Conservation (phyloP, 352 stramenopile genomes). For the Phytophthora idaei region DNA sequence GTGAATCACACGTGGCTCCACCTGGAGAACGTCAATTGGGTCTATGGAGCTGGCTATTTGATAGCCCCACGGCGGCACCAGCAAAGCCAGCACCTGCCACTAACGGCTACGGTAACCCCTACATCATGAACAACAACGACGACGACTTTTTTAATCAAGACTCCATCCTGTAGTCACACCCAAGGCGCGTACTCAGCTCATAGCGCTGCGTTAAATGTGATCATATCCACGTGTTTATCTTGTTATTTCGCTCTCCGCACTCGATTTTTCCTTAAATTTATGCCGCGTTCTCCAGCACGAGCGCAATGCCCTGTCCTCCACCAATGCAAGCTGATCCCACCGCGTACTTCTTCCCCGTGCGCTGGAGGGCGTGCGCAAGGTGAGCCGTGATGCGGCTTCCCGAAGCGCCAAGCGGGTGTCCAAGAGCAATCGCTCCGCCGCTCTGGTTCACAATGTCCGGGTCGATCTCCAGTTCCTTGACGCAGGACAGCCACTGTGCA, state of each 20-base stretch:
- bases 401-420: slow-evolving; percentile 96
- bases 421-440: slow-evolving; percentile 96
- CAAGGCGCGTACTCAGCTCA: too few relatives aligned
- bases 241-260: background rate
- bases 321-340: slow-evolving; percentile 98
- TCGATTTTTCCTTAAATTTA: slow-evolving; percentile 31
- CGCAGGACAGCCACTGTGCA: slow-evolving; percentile 95
- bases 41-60: background rate
- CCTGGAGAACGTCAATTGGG: slow-evolving; percentile 1
- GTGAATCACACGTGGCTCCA: background rate
- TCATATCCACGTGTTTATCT: background rate
- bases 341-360: slow-evolving; percentile 92
- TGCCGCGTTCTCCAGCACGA: slow-evolving; percentile 94
- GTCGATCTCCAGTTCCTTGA: slow-evolving; percentile 97
- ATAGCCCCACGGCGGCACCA: slow-evolving; percentile 4
- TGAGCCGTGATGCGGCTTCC: slow-evolving; percentile 93
- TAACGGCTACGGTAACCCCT: background rate
- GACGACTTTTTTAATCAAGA: background rate
- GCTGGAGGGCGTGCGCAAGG: slow-evolving; percentile 87
- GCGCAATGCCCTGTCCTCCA: slow-evolving; percentile 97
- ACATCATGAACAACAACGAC: too few relatives aligned
- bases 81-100: background rate
- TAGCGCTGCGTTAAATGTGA: background rate
- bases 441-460: slow-evolving; percentile 93
- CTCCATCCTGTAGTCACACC: too few relatives aligned